Conservation (phyloP, 2,329 filamentous ascomycete genomes). For the Pyrenochaeta sp. region DNA sequence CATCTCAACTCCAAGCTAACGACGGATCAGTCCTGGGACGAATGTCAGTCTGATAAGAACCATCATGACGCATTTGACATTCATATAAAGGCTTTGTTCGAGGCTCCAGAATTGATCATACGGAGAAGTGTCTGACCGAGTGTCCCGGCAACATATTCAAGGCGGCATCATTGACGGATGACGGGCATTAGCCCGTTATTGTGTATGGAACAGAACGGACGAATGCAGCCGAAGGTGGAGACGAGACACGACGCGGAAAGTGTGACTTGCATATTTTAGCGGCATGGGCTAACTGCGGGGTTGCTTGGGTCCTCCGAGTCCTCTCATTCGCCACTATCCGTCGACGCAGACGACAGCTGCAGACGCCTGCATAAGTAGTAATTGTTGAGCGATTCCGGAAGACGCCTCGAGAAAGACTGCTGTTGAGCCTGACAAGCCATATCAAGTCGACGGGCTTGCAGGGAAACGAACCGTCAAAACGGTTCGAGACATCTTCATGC, state of each 20-base stretch:
- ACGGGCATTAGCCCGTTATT: constrained; percentile 40
- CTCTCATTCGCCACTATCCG: constrained; percentile 32
- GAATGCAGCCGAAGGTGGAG: constrained; percentile 36
- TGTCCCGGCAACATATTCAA: constrained; percentile 35
- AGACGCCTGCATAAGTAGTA: constrained; percentile 26
- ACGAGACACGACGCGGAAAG: constrained; percentile 27
- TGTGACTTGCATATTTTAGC: constrained; percentile 51
- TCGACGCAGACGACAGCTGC: constrained; percentile 24
- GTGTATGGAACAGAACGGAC: constrained; percentile 26
- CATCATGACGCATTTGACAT: constrained; percentile 23
- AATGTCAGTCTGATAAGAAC: constrained; percentile 22
- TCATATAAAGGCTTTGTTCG: constrained; percentile 10
- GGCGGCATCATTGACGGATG: constrained; percentile 25
- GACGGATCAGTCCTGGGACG: constrained; percentile 18
- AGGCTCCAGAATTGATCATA: constrained; percentile 21
- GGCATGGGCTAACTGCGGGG: constrained; percentile 40
- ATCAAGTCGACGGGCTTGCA: constrained; percentile 1
- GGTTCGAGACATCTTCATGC: neutral
- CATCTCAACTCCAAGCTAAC: constrained; percentile 17
- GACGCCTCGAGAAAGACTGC: constrained; percentile 6
- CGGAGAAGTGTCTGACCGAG: constrained; percentile 19
- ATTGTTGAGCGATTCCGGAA: constrained; percentile 15
- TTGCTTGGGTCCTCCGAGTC: constrained; percentile 21
- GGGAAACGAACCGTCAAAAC: neutral
- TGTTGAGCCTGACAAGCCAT: constrained; percentile 4